Evolutionary conservation across 2,329 filamentous ascomycete genomes (phyloP).

Genomic region (Septoria petroselini): DNA sequence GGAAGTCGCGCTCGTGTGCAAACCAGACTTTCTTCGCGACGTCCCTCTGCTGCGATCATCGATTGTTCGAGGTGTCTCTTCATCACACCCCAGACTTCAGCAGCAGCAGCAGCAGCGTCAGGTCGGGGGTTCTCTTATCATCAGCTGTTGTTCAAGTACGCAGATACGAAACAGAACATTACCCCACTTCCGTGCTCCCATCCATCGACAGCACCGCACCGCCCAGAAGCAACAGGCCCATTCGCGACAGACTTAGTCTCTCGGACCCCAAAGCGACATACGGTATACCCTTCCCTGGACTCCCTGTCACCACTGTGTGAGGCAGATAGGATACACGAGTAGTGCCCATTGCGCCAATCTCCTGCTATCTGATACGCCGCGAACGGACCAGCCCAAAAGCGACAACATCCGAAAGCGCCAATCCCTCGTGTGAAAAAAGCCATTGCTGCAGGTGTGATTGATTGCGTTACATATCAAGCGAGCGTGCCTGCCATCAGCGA

Average conservation of each 20-base stretch:
- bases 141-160: not conserved
- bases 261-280: conserved; percentile 8
- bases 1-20: conserved; percentile 11
- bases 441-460: conserved; percentile 12
- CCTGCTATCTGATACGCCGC: conserved; percentile 16
- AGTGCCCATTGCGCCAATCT: conserved; percentile 17
- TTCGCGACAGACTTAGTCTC: conserved; percentile 1
- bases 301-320: conserved; percentile 4
- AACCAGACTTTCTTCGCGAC: not conserved
- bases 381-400: conserved; percentile 18
- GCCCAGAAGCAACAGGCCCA: conserved; percentile 14
- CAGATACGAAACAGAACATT: conserved; percentile 3
- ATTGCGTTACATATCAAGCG: conserved; percentile 17
- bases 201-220: conserved; percentile 6
- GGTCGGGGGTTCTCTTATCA: not conserved
- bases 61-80: conserved; percentile 4
- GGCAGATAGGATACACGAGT: conserved; percentile 10
- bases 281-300: conserved; percentile 7
- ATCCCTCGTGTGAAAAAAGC: conserved; percentile 12
- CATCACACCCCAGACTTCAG: too few species aligned
- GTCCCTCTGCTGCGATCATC: conserved; percentile 4
- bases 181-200: conserved; percentile 1
- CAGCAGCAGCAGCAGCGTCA: too few species aligned
- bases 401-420: conserved; percentile 17
- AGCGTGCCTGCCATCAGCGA: conserved; percentile 7